Percentiles rank a stretch among this genome's conserved stretches.
phyloP scores from a whole-genome alignment of 345 rosid species.

The Streptanthus diversifolius region DNA sequence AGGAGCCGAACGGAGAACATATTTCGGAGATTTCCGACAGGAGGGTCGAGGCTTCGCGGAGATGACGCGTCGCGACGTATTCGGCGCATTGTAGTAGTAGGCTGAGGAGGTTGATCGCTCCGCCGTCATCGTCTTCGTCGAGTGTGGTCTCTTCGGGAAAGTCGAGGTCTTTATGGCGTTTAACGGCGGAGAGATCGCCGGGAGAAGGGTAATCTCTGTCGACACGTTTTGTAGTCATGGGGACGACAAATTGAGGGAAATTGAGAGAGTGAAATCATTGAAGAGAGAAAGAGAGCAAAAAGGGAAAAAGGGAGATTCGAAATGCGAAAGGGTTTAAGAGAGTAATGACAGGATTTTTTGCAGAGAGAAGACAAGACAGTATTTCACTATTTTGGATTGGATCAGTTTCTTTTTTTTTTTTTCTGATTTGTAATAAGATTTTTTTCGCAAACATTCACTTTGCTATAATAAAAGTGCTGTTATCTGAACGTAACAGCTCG shows the following conservation, averaged over 20 bases:
- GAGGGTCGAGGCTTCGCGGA: slow-evolving; percentile 61
- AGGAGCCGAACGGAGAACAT: slow-evolving; percentile 84
- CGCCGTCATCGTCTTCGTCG: slow-evolving; percentile 17
- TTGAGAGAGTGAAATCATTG: slow-evolving; percentile 16
- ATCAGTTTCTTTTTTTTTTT: too few species aligned
- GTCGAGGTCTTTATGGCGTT: slow-evolving; percentile 45
- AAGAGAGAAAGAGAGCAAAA: slow-evolving; percentile 12
- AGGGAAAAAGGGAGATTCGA: slow-evolving; percentile 39
- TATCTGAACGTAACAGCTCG: too few species aligned
- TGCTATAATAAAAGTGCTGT: too few species aligned
- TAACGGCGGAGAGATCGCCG: slow-evolving; percentile 46
- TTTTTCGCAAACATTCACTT: not conserved
- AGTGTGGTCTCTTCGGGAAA: slow-evolving; percentile 38
- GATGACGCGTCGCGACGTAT: slow-evolving; percentile 74
- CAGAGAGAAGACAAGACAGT: slow-evolving; percentile 29
- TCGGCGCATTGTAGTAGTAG: slow-evolving; percentile 93
- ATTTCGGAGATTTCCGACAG: slow-evolving; percentile 72
- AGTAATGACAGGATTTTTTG: slow-evolving; percentile 39
- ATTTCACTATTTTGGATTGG: slow-evolving; percentile 18
- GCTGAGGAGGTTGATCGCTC: slow-evolving; percentile 57
- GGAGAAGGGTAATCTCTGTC: slow-evolving; percentile 32
- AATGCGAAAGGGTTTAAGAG: slow-evolving; percentile 38
- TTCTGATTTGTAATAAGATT: too few species aligned
- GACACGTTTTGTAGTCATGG: slow-evolving; percentile 44
- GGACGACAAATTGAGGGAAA: not conserved